Evolutionary conservation across 163 green algal genomes (phyloP), one percentile per base, ranked within the genome.

Genomic region (Volvox carteri): DNA sequence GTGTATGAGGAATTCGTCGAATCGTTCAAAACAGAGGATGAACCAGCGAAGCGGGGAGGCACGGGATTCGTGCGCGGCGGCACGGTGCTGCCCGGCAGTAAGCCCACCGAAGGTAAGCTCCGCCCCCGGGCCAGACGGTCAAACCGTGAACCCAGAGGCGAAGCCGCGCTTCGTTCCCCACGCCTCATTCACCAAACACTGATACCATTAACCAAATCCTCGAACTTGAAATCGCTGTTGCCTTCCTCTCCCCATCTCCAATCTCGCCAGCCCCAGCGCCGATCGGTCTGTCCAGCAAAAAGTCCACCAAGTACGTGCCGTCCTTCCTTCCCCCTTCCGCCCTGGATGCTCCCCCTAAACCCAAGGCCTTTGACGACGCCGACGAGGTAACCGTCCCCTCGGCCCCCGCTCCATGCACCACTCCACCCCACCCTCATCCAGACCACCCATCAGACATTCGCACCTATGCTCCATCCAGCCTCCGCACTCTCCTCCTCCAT

Each of bases 1-100:
- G 87, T 98, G 1, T 98, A 98, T 90, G 93, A 98, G 41, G 95
- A 97, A 62, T 98, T 98, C 92, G 96, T 97, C 14, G 94, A 97
- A 33, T 95, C 93, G 9, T 98, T 98, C 44, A 39, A 90, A 74
- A 75, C 48, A 70, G 83, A 90, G 42, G 87, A 91, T 28, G 76
- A 89, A n/a, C 37, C 42, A 5, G 41, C 56, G 91, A 60, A 92
- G 70, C 28, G 79, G 91, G 37, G 90, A 70, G 30, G 85, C 1
- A 74, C 81, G 30, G 74, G 85, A 5, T 97, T 98, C 88, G 87
- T 97, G 42, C 88, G 93, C 1, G 94, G 93, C 5, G 95, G 93
- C 65, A 95, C 91, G 21, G 95, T 97, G 67, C 91, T 96, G 72
- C 91, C 91, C 2, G 91, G 93, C 68, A 91, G 85, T 77, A 86